Evolutionary conservation across 2,329 filamentous ascomycete genomes (phyloP).

Genomic region (Ophiostoma perfectum): DNA sequence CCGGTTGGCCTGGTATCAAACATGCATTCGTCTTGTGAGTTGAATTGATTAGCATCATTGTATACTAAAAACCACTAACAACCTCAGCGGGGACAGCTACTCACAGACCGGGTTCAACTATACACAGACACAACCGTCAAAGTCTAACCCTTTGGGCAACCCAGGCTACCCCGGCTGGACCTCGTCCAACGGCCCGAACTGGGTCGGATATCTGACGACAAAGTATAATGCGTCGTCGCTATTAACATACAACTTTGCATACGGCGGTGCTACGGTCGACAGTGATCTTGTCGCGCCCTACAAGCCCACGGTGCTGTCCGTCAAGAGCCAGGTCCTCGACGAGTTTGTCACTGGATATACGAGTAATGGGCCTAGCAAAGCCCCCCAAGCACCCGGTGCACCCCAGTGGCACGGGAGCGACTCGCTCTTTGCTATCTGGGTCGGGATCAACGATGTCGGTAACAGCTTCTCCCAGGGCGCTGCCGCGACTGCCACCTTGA

Average conservation of each 20-base stretch:
- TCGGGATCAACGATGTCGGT: slow-evolving; percentile 52
- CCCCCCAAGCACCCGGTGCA: slow-evolving; percentile 5
- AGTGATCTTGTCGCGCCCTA: slow-evolving; percentile 46
- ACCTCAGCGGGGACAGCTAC: slow-evolving; percentile 23
- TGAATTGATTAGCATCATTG: too few relatives aligned
- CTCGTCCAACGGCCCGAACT: slow-evolving; percentile 43
- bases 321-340: slow-evolving; percentile 46
- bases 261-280: slow-evolving; percentile 47
- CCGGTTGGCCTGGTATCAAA: slow-evolving; percentile 19
- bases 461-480: slow-evolving; percentile 38
- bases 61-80: neutral
- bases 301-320: slow-evolving; percentile 42
- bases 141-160: slow-evolving; percentile 55
- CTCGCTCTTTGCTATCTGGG: slow-evolving; percentile 47
- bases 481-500: slow-evolving; percentile 40
- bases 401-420: slow-evolving; percentile 40
- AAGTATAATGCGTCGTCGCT: slow-evolving; percentile 39
- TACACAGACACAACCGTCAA: slow-evolving; percentile 40
- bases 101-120: slow-evolving; percentile 46
- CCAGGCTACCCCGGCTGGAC: slow-evolving; percentile 48
- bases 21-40: slow-evolving; percentile 22
- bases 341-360: slow-evolving; percentile 37
- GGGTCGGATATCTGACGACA: slow-evolving; percentile 43
- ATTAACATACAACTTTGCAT: slow-evolving; percentile 47
- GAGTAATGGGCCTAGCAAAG: neutral